Evolutionary conservation across 2,329 filamentous ascomycete species (phyloP).

Genomic region (Colletotrichum sidae): DNA sequence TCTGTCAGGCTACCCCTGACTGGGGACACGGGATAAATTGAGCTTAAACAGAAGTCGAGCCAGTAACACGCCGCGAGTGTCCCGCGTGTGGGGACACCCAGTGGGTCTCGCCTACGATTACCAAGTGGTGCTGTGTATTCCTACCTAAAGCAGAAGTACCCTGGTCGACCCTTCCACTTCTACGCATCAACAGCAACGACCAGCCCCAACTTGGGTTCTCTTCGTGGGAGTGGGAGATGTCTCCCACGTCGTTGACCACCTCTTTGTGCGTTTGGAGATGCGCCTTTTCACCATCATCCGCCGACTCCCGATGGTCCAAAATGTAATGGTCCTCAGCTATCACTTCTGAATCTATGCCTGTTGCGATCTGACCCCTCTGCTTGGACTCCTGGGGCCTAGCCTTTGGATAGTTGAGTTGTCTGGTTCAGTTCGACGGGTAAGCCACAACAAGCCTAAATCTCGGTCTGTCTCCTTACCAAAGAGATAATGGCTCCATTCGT

Average conservation of each 20-base stretch:
- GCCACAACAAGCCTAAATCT: constrained; percentile 5
- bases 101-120: not conserved
- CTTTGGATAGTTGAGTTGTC: constrained; percentile 4
- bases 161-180: not conserved
- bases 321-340: constrained; percentile 8
- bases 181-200: no score
- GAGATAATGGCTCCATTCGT: not conserved
- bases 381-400: constrained; percentile 6
- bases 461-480: constrained; percentile 19
- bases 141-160: constrained; percentile 15
- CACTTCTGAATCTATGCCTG: not conserved
- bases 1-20: constrained; percentile 4
- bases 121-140: not conserved
- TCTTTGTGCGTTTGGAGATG: constrained; percentile 12
- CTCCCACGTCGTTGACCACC: not conserved
- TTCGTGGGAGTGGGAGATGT: no score
- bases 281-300: constrained; percentile 12
- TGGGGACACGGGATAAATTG: not conserved
- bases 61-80: no score
- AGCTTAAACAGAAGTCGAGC: no score
- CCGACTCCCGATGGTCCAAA: constrained; percentile 17
- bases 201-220: no score
- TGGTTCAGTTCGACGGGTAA: constrained; percentile 15
- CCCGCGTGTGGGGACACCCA: not conserved
- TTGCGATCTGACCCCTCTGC: constrained; percentile 7